A percentile compares a stretch with the other conserved stretches of the same genome.
phyloP scores from a whole-genome alignment of 208 protist genomes.

The Acanthamoeba lenticulata region DNA sequence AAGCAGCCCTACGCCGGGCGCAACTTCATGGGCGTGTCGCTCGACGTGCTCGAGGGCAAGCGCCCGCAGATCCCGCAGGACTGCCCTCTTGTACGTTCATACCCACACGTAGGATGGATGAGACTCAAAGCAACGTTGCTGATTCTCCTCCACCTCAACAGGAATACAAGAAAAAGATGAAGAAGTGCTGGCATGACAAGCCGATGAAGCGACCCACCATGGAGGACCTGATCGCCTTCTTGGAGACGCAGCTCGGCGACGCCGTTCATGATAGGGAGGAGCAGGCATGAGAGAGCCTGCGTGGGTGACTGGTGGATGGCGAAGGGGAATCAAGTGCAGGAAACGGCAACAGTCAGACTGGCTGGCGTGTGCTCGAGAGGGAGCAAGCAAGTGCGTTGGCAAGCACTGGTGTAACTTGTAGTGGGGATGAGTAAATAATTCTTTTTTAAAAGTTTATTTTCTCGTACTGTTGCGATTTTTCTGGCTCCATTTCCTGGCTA shows the following conservation, averaged over 20 bases:
- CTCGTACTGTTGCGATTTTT: no score
- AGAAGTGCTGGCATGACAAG: not conserved
- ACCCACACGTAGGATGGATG: not conserved
- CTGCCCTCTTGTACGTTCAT: not conserved
- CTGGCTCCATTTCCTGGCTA: no score
- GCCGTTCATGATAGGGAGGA: not conserved
- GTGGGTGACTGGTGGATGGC: not conserved
- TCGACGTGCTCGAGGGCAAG: not conserved
- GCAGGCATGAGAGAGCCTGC: not conserved
- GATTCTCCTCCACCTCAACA: not conserved
- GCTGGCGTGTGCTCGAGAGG: not conserved
- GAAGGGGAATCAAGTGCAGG: not conserved
- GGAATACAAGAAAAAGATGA: conserved; percentile 4
- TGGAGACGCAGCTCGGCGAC: not conserved
- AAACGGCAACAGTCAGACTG: no score
- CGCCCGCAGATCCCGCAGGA: not conserved
- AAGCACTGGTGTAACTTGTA: no score
- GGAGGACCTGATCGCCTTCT: not conserved
- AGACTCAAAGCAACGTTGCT: not conserved
- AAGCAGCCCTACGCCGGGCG: not conserved
- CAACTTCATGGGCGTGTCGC: conserved; percentile 4
- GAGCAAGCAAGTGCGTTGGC: no score
- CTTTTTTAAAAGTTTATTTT: no score
- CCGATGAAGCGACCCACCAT: not conserved
- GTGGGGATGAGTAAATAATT: no score